Evolutionary conservation across 192 early-diverging fungal species (phyloP), one percentile per base, ranked within the genome.

Genomic region (Neocallimastix lanati): DNA sequence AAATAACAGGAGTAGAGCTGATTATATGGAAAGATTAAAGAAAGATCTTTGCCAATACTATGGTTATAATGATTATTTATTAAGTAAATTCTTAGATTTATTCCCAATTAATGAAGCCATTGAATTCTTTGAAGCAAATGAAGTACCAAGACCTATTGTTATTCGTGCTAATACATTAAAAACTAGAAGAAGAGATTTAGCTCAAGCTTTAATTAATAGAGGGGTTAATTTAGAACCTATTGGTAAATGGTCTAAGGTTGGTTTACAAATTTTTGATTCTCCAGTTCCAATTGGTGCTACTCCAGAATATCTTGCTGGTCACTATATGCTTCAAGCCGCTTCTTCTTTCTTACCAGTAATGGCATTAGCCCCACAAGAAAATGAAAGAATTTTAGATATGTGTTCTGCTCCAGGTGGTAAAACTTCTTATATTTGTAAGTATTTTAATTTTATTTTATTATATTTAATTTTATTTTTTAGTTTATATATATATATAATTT

Each of bases 101-200:
- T 35, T 80, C 35, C 80, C 80, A 29, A n/a, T 81, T 35, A 28
- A 76, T 33, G 29, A 82, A 83, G 94, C 94, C 0, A 91, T 99
- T 29, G 96, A 97, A 84, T 99, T 99, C 86, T 98, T 99, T 82
- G 98, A 99, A 83, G 96, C 98, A 78, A 99, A 99, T 87, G 98
- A 99, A 86, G 92, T 95, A 0, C 92, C 94, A 30, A 88, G 98
- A 35, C 98, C 98, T 0, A 92, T 99, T 12, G 96, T 96, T 25
- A 95, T 99, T 84, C 92, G 98, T 67, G 92, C 98, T 35, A 99
- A 99, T 86, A 99, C 96, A 21, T 86, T 99, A 27, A 94, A 95
- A 86, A 94, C 96, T 28, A 89, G 96, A 79, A 90, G 96, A 76
- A 88, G 96, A 79, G 98, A 99, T 80, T 85, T 99, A 28, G 98